These are phyloP conservation scores for Suillus variegatus DNA, from an alignment of 768 basidiomycete species.

Conservation along the genomic window DNA sequence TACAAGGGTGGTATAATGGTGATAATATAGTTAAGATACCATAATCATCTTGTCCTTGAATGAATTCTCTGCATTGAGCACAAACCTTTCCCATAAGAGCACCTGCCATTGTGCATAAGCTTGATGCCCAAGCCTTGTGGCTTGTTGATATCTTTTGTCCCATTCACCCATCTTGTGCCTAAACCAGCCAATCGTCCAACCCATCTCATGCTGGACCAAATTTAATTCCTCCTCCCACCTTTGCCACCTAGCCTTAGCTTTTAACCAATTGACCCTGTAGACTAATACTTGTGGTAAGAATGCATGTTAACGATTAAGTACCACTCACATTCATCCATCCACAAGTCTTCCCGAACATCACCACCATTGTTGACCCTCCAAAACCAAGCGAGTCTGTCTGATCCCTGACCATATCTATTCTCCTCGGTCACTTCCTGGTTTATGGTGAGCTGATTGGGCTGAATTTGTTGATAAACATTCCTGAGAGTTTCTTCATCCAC, in stretches of 20 bases:
- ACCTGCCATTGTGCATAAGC: not conserved
- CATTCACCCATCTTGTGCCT: not conserved
- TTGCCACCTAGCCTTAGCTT: constrained; percentile 19
- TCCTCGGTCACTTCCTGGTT: no score
- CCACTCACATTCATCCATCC: no score
- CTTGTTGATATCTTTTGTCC: not conserved
- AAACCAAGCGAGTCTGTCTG: no score
- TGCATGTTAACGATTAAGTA: no score
- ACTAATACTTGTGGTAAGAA: constrained; percentile 3
- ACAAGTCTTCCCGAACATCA: no score
- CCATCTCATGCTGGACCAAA: constrained; percentile 20
- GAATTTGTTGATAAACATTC: constrained; percentile 5
- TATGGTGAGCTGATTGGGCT: not conserved
- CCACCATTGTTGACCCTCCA: no score
- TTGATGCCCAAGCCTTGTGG: not conserved
- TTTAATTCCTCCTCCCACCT: constrained; percentile 23
- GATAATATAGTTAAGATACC: not conserved
- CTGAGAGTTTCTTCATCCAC: not conserved
- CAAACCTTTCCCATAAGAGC: not conserved
- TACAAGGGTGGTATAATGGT: no score
- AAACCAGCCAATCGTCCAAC: constrained; percentile 19
- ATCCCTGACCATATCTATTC: no score
- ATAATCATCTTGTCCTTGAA: not conserved
- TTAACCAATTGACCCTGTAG: constrained; percentile 9
- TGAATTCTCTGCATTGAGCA: not conserved